A percentile compares a stretch with the other conserved stretches of the same genome.
These are phyloP conservation scores for Fusarium aywerte DNA, from an alignment of 2,329 filamentous ascomycete genomes.

Conservation along the genomic window DNA sequence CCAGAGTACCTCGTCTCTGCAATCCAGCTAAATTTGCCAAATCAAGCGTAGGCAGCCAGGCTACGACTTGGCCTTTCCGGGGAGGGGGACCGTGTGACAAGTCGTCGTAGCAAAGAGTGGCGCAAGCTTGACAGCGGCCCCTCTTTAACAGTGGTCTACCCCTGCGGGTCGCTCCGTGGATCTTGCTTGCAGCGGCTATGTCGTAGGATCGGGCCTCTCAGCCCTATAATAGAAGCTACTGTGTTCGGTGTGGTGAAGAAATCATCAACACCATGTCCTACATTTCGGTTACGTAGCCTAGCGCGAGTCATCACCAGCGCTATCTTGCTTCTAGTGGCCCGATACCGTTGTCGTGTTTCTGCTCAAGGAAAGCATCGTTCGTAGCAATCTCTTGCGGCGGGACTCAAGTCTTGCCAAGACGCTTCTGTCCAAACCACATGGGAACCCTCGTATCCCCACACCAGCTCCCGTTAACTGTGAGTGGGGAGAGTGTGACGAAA, in stretches of 20 bases:
- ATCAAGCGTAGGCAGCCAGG: slow-evolving; percentile 2
- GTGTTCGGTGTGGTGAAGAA: neutral
- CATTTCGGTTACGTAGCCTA: neutral
- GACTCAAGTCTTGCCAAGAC: slow-evolving; percentile 22
- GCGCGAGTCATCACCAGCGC: neutral
- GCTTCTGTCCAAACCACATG: slow-evolving; percentile 13
- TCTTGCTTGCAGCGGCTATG: slow-evolving; percentile 32
- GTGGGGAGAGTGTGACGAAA: slow-evolving; percentile 21
- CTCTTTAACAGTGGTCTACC: slow-evolving; percentile 14
- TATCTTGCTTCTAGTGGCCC: neutral
- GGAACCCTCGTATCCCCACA: slow-evolving; percentile 24
- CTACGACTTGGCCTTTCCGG: neutral
- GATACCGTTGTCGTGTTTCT: neutral
- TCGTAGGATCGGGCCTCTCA: slow-evolving; percentile 27
- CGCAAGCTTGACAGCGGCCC: slow-evolving; percentile 32
- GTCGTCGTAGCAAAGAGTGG: slow-evolving; percentile 15
- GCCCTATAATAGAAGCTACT: slow-evolving; percentile 31
- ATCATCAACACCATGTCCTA: neutral
- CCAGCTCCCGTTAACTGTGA: slow-evolving; percentile 5
- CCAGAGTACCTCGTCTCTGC: neutral
- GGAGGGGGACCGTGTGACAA: slow-evolving; percentile 8
- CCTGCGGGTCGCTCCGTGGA: slow-evolving; percentile 25
- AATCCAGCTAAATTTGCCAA: neutral
- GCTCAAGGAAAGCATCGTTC: neutral
- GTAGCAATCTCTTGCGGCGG: slow-evolving; percentile 10